Conservation (phyloP, 2,329 filamentous ascomycete genomes). For the Penicillium sp. region DNA sequence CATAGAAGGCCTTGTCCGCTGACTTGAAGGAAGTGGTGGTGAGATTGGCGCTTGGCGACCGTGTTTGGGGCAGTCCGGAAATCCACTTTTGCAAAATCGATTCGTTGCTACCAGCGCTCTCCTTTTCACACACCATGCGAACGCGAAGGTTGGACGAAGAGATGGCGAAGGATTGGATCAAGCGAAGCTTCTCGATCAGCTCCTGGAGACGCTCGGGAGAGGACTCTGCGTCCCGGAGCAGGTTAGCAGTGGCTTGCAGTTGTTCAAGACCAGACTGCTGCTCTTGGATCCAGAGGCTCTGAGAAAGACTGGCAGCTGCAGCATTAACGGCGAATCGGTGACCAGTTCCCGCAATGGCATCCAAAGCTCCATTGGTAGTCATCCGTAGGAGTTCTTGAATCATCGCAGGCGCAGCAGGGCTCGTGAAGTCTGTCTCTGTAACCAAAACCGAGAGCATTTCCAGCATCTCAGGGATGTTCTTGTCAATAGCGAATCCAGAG, state of each 20-base stretch:
- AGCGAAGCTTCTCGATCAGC: slow-evolving; percentile 77
- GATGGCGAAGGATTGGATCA: slow-evolving; percentile 77
- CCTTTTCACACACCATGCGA: slow-evolving; percentile 79
- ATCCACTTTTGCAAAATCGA: slow-evolving; percentile 70
- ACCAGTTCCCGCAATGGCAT: slow-evolving; percentile 85
- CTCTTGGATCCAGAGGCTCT: slow-evolving; percentile 70
- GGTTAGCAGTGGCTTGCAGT: slow-evolving; percentile 74
- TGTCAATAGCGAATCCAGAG: slow-evolving; percentile 81
- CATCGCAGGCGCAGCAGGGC: slow-evolving; percentile 73
- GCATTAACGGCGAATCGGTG: slow-evolving; percentile 82
- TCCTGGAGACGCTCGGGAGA: slow-evolving; percentile 68
- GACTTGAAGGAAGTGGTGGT: slow-evolving; percentile 32
- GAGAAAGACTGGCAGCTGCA: slow-evolving; percentile 75
- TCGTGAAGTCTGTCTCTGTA: slow-evolving; percentile 85
- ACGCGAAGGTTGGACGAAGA: slow-evolving; percentile 67
- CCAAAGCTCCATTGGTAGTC: slow-evolving; percentile 83
- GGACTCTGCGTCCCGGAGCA: slow-evolving; percentile 66
- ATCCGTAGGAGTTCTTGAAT: slow-evolving; percentile 84
- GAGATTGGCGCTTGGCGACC: slow-evolving; percentile 36
- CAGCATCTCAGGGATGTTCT: slow-evolving; percentile 88
- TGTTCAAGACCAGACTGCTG: slow-evolving; percentile 90
- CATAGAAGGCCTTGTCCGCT: slow-evolving; percentile 75
- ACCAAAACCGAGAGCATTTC: slow-evolving; percentile 77
- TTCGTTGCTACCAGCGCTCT: slow-evolving; percentile 69
- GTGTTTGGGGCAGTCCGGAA: slow-evolving; percentile 52